These are phyloP conservation scores for Mortierella sp. DNA, from an alignment of 371 early-diverging fungal species.

Conservation along the genomic window DNA sequence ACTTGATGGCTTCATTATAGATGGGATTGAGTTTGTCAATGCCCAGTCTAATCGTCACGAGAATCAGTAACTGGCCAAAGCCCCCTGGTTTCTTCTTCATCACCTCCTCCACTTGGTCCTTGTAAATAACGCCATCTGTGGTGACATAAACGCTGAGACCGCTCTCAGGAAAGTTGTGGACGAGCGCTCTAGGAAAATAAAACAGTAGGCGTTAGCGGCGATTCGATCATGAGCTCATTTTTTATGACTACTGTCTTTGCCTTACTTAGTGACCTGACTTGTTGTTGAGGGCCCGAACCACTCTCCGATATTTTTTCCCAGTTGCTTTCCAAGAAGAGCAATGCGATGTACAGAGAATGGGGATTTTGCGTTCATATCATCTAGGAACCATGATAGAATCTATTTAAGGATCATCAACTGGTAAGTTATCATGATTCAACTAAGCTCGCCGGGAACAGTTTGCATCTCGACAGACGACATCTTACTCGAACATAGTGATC, in stretches of 20 bases:
- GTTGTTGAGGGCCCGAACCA: conserved; percentile 98
- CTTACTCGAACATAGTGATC: conserved; percentile 62
- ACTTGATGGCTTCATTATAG: conserved; percentile 83
- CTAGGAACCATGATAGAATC: conserved; percentile 89
- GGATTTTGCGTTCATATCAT: conserved; percentile 78
- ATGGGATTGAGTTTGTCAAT: conserved; percentile 87
- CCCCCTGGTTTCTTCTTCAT: conserved; percentile 25
- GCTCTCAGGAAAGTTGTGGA: conserved; percentile 71
- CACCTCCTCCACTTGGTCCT: conserved; percentile 59
- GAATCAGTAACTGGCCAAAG: conserved; percentile 80
- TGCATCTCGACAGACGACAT: background rate
- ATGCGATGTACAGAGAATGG: conserved; percentile 95
- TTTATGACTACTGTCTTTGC: background rate
- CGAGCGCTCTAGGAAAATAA: conserved; percentile 67
- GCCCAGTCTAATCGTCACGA: conserved; percentile 91
- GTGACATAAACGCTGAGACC: conserved; percentile 79
- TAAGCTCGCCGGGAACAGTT: background rate
- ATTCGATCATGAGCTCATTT: background rate
- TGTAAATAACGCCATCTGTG: conserved; percentile 81
- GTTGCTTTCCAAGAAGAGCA: conserved; percentile 85
- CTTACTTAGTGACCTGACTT: conserved; percentile 89
- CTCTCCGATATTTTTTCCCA: conserved; percentile 92
- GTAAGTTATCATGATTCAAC: background rate
- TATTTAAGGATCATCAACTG: conserved; percentile 21
- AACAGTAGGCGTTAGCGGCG: background rate